Conservation (phyloP, 1,284 basidiomycete genomes). For the Coriolopsis trogii region DNA sequence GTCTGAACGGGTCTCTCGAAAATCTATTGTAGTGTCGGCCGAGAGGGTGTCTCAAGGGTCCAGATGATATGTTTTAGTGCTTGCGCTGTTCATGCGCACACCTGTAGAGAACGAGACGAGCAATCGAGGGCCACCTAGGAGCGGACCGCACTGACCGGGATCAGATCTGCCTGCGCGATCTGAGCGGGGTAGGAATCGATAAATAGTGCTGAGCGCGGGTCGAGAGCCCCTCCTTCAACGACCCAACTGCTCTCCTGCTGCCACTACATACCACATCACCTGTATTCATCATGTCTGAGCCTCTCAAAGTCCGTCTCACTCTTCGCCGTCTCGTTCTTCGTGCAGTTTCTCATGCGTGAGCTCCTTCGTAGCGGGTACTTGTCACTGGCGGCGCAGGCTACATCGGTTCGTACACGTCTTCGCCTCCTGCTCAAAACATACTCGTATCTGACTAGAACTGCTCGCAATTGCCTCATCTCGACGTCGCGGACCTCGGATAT, state of each 20-base stretch:
- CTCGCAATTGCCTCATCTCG: neutral
- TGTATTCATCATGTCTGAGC: slow-evolving; percentile 23
- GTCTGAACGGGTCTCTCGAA: too few species aligned
- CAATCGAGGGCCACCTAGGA: too few species aligned
- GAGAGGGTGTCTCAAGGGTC: too few species aligned
- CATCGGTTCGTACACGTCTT: slow-evolving; percentile 58
- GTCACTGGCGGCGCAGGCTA: slow-evolving; percentile 87
- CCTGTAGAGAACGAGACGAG: too few species aligned
- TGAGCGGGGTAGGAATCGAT: neutral
- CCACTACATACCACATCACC: neutral
- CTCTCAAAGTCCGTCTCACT: slow-evolving; percentile 45
- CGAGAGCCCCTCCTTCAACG: neutral
- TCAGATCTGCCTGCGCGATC: neutral
- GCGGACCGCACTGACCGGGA: neutral
- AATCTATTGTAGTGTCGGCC: too few species aligned
- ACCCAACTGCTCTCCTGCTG: neutral
- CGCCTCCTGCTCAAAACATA: neutral
- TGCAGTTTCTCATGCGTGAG: slow-evolving; percentile 6
- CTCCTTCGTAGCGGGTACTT: slow-evolving; percentile 57
- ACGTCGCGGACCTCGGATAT: slow-evolving; percentile 3
- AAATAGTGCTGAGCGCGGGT: neutral
- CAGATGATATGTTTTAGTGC: too few species aligned
- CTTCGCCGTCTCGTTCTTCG: neutral
- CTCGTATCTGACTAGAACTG: slow-evolving; percentile 3
- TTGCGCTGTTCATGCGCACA: too few species aligned